Percentiles rank a stretch among this genome's conserved stretches.
Evolutionary conservation across 768 basidiomycete species (phyloP).

Genomic region (Naganishia friedmannii): DNA sequence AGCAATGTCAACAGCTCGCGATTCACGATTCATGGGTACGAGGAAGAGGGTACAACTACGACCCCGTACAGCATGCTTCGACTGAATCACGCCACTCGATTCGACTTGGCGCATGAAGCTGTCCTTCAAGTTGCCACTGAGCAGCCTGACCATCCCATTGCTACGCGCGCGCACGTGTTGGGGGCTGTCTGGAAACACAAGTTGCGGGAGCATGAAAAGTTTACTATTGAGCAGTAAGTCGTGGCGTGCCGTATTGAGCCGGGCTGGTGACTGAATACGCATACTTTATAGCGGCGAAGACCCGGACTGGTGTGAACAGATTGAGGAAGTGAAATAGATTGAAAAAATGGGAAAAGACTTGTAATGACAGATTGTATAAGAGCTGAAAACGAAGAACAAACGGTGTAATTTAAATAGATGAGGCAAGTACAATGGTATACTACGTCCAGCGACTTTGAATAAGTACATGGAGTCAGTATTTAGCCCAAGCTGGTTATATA

Average conservation of each 20-base stretch:
- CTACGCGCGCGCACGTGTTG: constrained; percentile 61
- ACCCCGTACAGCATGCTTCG: constrained; percentile 50
- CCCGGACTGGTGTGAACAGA: constrained; percentile 41
- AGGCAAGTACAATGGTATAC: too few relatives aligned
- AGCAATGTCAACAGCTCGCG: constrained; percentile 42
- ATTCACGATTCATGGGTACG: constrained; percentile 43
- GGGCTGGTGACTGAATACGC: not conserved
- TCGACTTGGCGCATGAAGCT: constrained; percentile 50
- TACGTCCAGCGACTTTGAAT: too few relatives aligned
- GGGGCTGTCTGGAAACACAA: constrained; percentile 64
- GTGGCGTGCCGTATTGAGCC: not conserved
- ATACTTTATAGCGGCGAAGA: constrained; percentile 37
- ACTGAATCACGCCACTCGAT: constrained; percentile 49
- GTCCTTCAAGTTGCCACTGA: constrained; percentile 43
- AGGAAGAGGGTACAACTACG: constrained; percentile 48
- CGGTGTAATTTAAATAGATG: too few relatives aligned
- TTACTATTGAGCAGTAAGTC: constrained; percentile 57
- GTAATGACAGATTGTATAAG: not conserved
- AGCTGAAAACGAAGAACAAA: not conserved
- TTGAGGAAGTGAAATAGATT: constrained; percentile 36
- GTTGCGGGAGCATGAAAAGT: constrained; percentile 63
- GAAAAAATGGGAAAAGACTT: not conserved
- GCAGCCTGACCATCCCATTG: constrained; percentile 44
- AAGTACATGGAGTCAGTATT: too few relatives aligned
- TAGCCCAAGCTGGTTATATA: too few relatives aligned